Evolutionary conservation across 345 rosid species (phyloP).

Genomic region (Rubroshorea leprosula): DNA sequence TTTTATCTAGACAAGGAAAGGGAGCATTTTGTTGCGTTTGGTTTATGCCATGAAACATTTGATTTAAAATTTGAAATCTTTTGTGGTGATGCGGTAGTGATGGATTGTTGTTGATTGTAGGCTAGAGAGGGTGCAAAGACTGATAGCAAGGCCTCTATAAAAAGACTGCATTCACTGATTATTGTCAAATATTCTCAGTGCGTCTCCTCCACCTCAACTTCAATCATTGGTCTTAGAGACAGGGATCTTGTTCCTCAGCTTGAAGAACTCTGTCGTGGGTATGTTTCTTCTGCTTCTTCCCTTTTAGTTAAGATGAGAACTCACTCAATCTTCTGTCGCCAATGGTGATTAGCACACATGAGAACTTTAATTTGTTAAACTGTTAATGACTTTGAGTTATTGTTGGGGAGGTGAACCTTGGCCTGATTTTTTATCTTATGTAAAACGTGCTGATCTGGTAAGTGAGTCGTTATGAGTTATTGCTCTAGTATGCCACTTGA

Average conservation of each 20-base stretch:
- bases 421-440: conserved; percentile 7
- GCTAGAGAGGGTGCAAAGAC: conserved; percentile 87
- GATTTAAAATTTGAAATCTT: no score
- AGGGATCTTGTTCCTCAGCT: conserved; percentile 94
- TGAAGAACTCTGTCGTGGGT: conserved; percentile 89
- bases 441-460: conserved; percentile 21
- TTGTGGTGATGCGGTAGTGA: no score
- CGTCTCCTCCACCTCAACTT: conserved; percentile 79
- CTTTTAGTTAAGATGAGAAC: background rate
- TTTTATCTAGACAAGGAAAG: no score
- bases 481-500: conserved; percentile 19
- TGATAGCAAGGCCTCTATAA: conserved; percentile 74
- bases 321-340: background rate
- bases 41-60: no score
- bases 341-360: no score
- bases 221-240: conserved; percentile 55
- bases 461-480: conserved; percentile 28
- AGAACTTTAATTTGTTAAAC: no score
- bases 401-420: background rate
- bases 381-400: background rate
- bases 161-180: conserved; percentile 71
- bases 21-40: no score
- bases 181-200: conserved; percentile 80
- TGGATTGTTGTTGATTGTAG: no score
- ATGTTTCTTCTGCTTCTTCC: conserved; percentile 18